Evolutionary conservation across 352 stramenopile genomes (phyloP).

Genomic region (Globisporangium mamillatum): DNA sequence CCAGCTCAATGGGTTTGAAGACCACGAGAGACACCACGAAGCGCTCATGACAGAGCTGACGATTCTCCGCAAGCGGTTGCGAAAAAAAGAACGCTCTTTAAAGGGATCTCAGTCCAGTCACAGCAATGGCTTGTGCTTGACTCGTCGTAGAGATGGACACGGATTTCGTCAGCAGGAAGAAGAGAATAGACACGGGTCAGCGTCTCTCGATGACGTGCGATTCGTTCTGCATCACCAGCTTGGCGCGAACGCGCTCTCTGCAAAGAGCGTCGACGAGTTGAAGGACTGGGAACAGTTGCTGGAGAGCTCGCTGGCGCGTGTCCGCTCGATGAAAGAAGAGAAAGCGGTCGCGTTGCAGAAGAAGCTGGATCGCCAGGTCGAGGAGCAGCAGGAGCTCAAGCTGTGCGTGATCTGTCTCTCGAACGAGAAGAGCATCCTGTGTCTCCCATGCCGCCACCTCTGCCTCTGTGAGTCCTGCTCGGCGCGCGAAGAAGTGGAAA

Average conservation of each 20-base stretch:
- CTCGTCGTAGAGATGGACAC: neutral
- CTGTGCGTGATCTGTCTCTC: slow-evolving; percentile 83
- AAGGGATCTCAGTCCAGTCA: neutral
- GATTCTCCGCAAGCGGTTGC: slow-evolving; percentile 40
- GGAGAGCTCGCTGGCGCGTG: slow-evolving; percentile 50
- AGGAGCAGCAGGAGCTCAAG: slow-evolving; percentile 82
- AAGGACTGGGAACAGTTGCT: slow-evolving; percentile 73
- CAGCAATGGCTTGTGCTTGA: neutral
- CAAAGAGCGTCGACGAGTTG: slow-evolving; percentile 47
- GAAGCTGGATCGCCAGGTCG: slow-evolving; percentile 68
- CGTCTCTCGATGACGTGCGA: slow-evolving; percentile 27
- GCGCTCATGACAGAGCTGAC: slow-evolving; percentile 61
- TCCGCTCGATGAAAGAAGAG: slow-evolving; percentile 65
- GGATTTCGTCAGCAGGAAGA: neutral
- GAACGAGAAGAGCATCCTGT: slow-evolving; percentile 83
- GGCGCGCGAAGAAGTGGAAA: slow-evolving; percentile 60
- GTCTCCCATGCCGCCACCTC: slow-evolving; percentile 76
- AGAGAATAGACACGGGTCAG: neutral
- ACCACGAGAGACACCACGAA: slow-evolving; percentile 67
- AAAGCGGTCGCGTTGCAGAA: slow-evolving; percentile 76
- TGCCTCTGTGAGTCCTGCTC: slow-evolving; percentile 80
- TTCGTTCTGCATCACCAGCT: slow-evolving; percentile 28
- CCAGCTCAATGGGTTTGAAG: slow-evolving; percentile 64
- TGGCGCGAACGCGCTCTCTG: slow-evolving; percentile 19
- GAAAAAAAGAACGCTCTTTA: slow-evolving; percentile 25